Conservation (phyloP, 129 eudicot species). For the Artemisia argyi region DNA sequence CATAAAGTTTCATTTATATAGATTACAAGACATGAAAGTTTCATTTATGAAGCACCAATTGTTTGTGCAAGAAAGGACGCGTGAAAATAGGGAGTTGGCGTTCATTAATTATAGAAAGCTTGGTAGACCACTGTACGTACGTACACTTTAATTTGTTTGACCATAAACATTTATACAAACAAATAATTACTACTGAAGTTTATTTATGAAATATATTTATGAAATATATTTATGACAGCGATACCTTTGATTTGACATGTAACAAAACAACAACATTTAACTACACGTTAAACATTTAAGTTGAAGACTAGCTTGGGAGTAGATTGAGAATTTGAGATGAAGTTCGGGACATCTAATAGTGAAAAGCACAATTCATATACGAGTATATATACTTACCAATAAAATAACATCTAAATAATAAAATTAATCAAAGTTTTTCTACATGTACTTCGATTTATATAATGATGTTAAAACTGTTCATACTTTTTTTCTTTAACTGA, state of each 20-base stretch:
- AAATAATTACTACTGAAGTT: neutral
- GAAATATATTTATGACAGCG: neutral
- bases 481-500: too few relatives aligned
- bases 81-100: neutral
- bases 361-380: too few relatives aligned
- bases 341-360: too few relatives aligned
- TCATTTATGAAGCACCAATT: neutral
- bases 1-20: too few relatives aligned
- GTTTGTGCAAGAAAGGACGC: neutral
- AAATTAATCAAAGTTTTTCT: too few relatives aligned
- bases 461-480: neutral
- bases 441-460: too few relatives aligned
- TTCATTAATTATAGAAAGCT: neutral
- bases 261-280: neutral
- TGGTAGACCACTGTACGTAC: conserved; percentile 13
- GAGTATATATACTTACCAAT: too few relatives aligned
- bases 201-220: neutral
- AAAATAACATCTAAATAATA: too few relatives aligned
- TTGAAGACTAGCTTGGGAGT: too few relatives aligned
- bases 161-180: neutral
- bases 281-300: neutral
- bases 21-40: too few relatives aligned
- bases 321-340: too few relatives aligned
- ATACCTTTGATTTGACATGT: neutral
- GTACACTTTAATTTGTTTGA: conserved; percentile 14